These are phyloP conservation scores for Eucalyptus dawsonii DNA, from an alignment of 345 rosid genomes.

Conservation along the genomic window DNA sequence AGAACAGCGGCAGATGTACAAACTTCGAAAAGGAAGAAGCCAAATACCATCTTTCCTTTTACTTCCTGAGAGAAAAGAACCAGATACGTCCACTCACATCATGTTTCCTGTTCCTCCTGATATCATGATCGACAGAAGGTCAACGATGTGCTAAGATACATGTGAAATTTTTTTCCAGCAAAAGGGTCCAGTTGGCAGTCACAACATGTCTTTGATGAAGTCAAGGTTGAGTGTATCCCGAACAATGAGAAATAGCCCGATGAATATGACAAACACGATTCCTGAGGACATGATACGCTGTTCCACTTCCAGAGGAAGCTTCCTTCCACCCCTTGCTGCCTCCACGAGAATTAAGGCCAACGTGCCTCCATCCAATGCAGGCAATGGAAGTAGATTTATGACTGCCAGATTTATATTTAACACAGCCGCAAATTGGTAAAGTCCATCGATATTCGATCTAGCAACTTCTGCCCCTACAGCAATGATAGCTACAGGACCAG, in stretches of 20 bases:
- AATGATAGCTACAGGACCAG: conserved; percentile 92
- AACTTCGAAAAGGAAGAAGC: background rate
- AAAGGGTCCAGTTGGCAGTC: background rate
- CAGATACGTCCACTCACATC: background rate
- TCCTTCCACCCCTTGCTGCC: conserved; percentile 84
- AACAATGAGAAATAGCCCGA: conserved; percentile 75
- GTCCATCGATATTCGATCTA: conserved; percentile 74
- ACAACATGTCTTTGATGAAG: conserved; percentile 69
- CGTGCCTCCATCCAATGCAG: conserved; percentile 91
- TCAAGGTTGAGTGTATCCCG: conserved; percentile 90
- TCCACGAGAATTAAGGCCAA: conserved; percentile 81
- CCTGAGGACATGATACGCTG: conserved; percentile 92
- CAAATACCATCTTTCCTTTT: background rate
- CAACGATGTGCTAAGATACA: background rate
- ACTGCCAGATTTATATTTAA: conserved; percentile 84
- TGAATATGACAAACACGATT: conserved; percentile 60
- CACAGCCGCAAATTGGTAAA: conserved; percentile 84
- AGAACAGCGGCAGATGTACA: background rate
- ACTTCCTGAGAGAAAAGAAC: background rate
- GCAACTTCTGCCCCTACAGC: conserved; percentile 99
- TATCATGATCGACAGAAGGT: background rate
- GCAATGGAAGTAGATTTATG: conserved; percentile 81
- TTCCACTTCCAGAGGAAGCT: conserved; percentile 81
- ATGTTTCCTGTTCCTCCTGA: background rate
- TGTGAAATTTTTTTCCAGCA: background rate